Percentiles rank a stretch among this genome's conserved stretches.
phyloP scores from a whole-genome alignment of 352 stramenopile species.

The Globisporangium paroecandrum region DNA sequence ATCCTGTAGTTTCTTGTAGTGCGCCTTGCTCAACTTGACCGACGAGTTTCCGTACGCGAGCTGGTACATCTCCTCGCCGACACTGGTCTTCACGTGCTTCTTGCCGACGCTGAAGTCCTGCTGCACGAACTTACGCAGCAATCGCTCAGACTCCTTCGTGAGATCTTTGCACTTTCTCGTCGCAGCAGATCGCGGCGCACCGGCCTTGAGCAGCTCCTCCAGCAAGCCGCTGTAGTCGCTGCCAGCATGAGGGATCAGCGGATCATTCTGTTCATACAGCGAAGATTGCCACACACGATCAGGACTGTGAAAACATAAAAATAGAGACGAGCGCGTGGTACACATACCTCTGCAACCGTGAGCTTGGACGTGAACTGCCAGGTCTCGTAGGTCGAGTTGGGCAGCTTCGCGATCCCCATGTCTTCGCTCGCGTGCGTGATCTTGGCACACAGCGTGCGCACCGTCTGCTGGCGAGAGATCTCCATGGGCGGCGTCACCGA shows the following conservation, averaged over 20 bases:
- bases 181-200: conserved; percentile 53
- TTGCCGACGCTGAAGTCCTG: conserved; percentile 42
- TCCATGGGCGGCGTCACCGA: conserved; percentile 49
- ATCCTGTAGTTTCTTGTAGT: conserved; percentile 84
- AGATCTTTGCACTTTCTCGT: conserved; percentile 67
- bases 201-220: conserved; percentile 72
- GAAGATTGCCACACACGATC: background rate
- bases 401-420: conserved; percentile 72
- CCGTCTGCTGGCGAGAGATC: conserved; percentile 62
- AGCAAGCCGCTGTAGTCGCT: conserved; percentile 72
- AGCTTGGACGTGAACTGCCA: conserved; percentile 83
- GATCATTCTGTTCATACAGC: conserved; percentile 35
- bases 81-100: conserved; percentile 40
- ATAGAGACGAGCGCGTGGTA: background rate
- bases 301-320: background rate
- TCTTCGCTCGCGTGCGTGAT: conserved; percentile 65
- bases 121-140: conserved; percentile 51
- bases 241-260: conserved; percentile 60
- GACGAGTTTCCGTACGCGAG: conserved; percentile 63
- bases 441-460: conserved; percentile 64
- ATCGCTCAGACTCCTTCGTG: conserved; percentile 44
- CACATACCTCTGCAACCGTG: conserved; percentile 52
- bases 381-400: conserved; percentile 82
- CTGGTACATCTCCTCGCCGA: conserved; percentile 35
- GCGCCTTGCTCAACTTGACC: conserved; percentile 77